Evolutionary conservation across 306 rosid genomes (phyloP).

Genomic region (Pyrus betulifolia): DNA sequence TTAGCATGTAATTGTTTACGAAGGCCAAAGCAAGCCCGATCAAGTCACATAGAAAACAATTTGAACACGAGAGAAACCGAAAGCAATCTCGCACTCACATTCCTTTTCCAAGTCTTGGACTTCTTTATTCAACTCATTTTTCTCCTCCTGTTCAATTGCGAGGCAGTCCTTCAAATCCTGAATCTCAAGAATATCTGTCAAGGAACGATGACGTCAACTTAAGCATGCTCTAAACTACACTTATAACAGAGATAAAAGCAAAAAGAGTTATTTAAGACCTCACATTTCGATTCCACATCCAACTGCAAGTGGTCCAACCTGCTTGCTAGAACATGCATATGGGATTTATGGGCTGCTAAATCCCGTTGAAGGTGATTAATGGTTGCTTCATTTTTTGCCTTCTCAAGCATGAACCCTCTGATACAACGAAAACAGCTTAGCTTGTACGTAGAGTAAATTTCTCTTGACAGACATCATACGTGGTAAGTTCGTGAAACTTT

Average conservation of each 20-base stretch:
- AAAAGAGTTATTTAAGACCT: constrained; percentile 10
- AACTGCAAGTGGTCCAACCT: constrained; percentile 46
- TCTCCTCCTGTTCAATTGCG: constrained; percentile 67
- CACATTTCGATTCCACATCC: constrained; percentile 68
- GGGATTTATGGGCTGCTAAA: constrained; percentile 47
- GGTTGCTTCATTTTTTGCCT: constrained; percentile 44
- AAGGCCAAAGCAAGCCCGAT: background rate
- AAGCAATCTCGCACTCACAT: constrained; percentile 36
- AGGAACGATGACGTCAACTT: background rate
- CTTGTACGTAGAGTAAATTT: background rate
- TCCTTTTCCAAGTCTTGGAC: constrained; percentile 57
- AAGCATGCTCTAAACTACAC: background rate
- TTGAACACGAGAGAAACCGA: background rate
- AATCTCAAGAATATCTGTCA: constrained; percentile 52
- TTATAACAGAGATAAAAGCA: background rate
- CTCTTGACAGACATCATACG: background rate
- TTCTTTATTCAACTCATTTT: constrained; percentile 38
- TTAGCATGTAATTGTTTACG: background rate
- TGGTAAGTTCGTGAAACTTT: background rate
- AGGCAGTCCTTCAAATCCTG: constrained; percentile 71
- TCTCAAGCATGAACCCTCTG: constrained; percentile 43
- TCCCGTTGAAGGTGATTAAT: constrained; percentile 45
- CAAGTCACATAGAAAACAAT: background rate
- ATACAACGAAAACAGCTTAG: constrained; percentile 5
- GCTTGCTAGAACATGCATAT: constrained; percentile 47